Base-by-base conservation (phyloP, 1,284 basidiomycete genomes). In the Trametes versicolor region DNA sequence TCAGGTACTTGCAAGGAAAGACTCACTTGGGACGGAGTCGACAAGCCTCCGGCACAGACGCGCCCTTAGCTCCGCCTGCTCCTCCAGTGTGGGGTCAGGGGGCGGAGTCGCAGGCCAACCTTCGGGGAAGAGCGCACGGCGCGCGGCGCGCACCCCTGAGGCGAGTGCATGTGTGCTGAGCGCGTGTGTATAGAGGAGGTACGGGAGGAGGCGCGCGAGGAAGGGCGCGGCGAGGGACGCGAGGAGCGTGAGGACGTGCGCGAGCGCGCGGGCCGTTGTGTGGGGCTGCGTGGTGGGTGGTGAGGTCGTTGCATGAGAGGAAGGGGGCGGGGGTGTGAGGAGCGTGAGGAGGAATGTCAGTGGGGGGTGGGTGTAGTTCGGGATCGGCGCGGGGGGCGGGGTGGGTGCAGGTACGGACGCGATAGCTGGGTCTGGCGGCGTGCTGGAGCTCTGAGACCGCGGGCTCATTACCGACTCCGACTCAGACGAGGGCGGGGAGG, bases 81-180 rank as follows among this genome's bases (percentile, higher is more conserved):
- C 91, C 71, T 92, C 91, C 0, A 79, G 78, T 0, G 87, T 87
- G 27, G 93, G 94, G 57, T 92, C 90, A 4, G 82, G 78, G 6
- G 89, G 86, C 0, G 87, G 75, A 0, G 87, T 85, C 0, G 84
- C 89, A 1, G 93, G 92, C 77, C 92, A 93, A 23, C 93, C 94
- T 64, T 90, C 88, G 5, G 94, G 93, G 72, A 94, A 95, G 43
- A 96, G 81, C 4, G 87, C 83, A 25, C 82, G 82, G 70, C 92
- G 92, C 8, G 85, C 80, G 9, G 80, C 73, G 52, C 84, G 82
- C 32, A 86, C 77, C 61, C 83, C 73, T 57, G 77, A 79, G 51
- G 86, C 79, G 56, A 89, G 75, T 63, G 83, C 80, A 1, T 76
- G 67, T 1, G 86, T 80, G 2, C 87, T 88, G 27, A 93, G 78